Percentiles rank a stretch among this genome's conserved stretches.
phyloP scores from a whole-genome alignment of 768 basidiomycete genomes.

The Leccinellum albellum region DNA sequence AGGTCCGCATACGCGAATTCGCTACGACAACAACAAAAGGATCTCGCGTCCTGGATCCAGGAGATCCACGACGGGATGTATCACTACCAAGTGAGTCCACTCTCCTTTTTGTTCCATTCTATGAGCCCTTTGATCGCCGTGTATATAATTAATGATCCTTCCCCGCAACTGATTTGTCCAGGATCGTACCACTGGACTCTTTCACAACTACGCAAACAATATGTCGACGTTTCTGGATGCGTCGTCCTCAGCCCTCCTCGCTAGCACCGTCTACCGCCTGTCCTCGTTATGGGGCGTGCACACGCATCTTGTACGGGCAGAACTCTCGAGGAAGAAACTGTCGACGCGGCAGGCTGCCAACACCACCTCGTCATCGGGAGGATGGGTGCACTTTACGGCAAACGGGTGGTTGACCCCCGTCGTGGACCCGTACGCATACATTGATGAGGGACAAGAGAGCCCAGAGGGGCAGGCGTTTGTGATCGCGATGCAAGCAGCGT shows the following conservation, averaged over 20 bases:
- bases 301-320: conserved; percentile 53
- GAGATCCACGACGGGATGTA: conserved; percentile 80
- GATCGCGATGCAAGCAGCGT: conserved; percentile 69
- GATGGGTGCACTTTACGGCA: conserved; percentile 46
- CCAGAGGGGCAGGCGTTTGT: conserved; percentile 82
- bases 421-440: conserved; percentile 63
- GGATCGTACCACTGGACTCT: conserved; percentile 25
- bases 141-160: neutral
- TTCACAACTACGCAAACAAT: conserved; percentile 71
- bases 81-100: conserved; percentile 45
- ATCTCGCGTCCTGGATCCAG: conserved; percentile 60
- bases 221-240: conserved; percentile 65
- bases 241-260: conserved; percentile 69
- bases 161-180: neutral
- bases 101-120: neutral
- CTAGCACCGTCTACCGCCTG: conserved; percentile 71
- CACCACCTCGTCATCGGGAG: conserved; percentile 1
- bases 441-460: conserved; percentile 46
- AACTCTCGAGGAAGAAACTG: conserved; percentile 45
- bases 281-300: conserved; percentile 51
- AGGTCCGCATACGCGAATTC: conserved; percentile 51
- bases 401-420: conserved; percentile 73
- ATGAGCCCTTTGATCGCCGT: neutral
- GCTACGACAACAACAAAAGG: conserved; percentile 49
- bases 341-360: conserved; percentile 17